These are phyloP conservation scores for Cladophialophora yegresii DNA, from an alignment of 2,329 filamentous ascomycete genomes.

Conservation along the genomic window DNA sequence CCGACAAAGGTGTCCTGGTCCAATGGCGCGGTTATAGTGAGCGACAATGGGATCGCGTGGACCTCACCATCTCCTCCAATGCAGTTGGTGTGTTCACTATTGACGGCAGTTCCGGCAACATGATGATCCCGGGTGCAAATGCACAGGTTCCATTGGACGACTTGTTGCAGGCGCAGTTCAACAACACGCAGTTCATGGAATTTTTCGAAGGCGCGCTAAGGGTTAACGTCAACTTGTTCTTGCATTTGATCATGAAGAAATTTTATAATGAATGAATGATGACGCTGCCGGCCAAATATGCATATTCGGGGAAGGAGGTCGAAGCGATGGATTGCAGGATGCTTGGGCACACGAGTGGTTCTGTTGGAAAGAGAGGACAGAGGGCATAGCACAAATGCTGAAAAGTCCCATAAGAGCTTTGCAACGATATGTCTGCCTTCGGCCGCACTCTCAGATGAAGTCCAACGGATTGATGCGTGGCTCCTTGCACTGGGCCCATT, in stretches of 20 bases:
- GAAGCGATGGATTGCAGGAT: not conserved
- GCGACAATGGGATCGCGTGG: constrained; percentile 85
- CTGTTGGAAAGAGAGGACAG: constrained; percentile 8
- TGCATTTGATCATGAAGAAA: constrained; percentile 98
- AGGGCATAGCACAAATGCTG: not conserved
- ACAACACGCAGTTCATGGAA: constrained; percentile 94
- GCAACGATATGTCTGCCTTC: not conserved
- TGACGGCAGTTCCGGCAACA: constrained; percentile 85
- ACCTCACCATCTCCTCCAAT: constrained; percentile 91
- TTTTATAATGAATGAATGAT: constrained; percentile 67
- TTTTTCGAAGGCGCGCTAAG: constrained; percentile 82
- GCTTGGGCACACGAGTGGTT: not conserved
- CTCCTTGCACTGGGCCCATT: not conserved
- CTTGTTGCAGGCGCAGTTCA: constrained; percentile 92
- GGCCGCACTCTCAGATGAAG: not conserved
- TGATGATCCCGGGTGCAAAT: constrained; percentile 93
- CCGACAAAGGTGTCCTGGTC: constrained; percentile 91
- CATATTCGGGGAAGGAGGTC: not conserved
- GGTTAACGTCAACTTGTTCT: constrained; percentile 92
- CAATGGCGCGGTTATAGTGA: constrained; percentile 83
- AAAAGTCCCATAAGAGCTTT: not conserved
- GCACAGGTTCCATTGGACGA: constrained; percentile 89
- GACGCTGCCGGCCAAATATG: constrained; percentile 14
- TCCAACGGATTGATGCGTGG: not conserved
- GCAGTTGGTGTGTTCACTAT: constrained; percentile 91